phyloP scores from a whole-genome alignment of 2,329 filamentous ascomycete genomes.

The Ceratocystis albifundus region DNA sequence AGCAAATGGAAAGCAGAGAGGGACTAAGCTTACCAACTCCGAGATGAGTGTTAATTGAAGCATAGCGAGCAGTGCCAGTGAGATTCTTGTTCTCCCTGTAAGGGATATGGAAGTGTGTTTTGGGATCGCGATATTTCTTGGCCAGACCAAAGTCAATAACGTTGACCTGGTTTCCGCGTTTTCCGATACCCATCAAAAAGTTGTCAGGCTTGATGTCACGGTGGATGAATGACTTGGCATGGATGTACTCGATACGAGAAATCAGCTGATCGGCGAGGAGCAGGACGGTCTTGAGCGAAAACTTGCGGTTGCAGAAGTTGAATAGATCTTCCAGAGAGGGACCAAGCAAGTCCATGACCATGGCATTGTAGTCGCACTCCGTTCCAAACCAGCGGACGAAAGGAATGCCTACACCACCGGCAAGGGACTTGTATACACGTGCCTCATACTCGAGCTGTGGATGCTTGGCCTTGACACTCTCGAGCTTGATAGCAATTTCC shows the following conservation, averaged over 20 bases:
- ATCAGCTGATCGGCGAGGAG: constrained; percentile 96
- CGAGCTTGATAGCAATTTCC: constrained; percentile 98
- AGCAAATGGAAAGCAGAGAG: neutral
- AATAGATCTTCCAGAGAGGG: constrained; percentile 95
- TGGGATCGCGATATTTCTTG: constrained; percentile 99
- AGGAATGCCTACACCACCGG: constrained; percentile 92
- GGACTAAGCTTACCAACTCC: constrained; percentile 60
- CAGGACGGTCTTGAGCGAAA: constrained; percentile 95
- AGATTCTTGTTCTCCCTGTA: constrained; percentile 99
- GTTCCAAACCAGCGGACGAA: constrained; percentile 99
- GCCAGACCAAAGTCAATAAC: constrained; percentile 98
- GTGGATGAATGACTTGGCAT: constrained; percentile 99
- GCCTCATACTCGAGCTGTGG: constrained; percentile 98
- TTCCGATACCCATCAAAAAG: constrained; percentile 98
- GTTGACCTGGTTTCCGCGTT: constrained; percentile 98
- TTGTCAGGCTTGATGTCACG: constrained; percentile 99
- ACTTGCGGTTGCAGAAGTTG: constrained; percentile 99
- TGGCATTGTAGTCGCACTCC: constrained; percentile 99
- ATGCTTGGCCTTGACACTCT: constrained; percentile 98
- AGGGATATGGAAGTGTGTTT: constrained; percentile 99
- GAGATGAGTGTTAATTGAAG: constrained; percentile 96
- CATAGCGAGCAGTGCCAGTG: constrained; percentile 95
- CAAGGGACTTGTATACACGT: constrained; percentile 79
- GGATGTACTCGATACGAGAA: constrained; percentile 98
- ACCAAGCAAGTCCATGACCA: constrained; percentile 94